Evolutionary conservation across 768 basidiomycete genomes (phyloP).

Genomic region (Mycena metata): DNA sequence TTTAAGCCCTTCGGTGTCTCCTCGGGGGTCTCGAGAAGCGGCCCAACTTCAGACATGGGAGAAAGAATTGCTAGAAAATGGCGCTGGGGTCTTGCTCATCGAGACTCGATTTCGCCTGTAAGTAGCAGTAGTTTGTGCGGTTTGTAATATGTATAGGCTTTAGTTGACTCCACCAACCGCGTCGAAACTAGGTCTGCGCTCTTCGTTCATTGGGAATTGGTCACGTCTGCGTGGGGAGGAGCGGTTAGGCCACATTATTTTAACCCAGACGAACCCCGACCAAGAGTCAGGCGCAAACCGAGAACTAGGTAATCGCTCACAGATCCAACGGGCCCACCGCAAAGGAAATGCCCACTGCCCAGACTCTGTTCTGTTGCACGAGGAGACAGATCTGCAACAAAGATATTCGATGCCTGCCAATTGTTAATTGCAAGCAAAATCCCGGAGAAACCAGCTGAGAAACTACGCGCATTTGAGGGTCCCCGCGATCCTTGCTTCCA

Average conservation of each 20-base stretch:
- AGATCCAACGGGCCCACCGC: slow-evolving; percentile 95
- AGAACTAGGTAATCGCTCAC: slow-evolving; percentile 55
- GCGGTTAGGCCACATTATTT: slow-evolving; percentile 95
- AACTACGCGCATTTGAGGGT: slow-evolving; percentile 87
- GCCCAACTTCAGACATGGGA: no score
- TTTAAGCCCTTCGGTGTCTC: no score
- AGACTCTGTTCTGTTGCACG: slow-evolving; percentile 86
- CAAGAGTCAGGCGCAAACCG: slow-evolving; percentile 4
- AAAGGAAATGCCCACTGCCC: slow-evolving; percentile 95
- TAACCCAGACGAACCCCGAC: slow-evolving; percentile 77
- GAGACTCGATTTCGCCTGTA: no score
- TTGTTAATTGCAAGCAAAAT: slow-evolving; percentile 15
- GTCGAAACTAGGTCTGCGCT: slow-evolving; percentile 84
- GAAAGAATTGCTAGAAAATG: no score
- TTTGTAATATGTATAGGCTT: no score
- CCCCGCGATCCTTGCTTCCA: slow-evolving; percentile 90
- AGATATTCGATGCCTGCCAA: slow-evolving; percentile 90
- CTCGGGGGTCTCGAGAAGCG: no score
- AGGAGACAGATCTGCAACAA: slow-evolving; percentile 92
- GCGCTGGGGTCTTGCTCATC: no score
- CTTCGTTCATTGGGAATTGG: slow-evolving; percentile 75
- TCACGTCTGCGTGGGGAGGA: slow-evolving; percentile 84
- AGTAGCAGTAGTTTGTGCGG: no score
- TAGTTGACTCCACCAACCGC: no score
- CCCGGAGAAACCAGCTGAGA: slow-evolving; percentile 1